These are phyloP conservation scores for Lenwebbia sp. DNA, from an alignment of 345 rosid species.

Conservation along the genomic window DNA sequence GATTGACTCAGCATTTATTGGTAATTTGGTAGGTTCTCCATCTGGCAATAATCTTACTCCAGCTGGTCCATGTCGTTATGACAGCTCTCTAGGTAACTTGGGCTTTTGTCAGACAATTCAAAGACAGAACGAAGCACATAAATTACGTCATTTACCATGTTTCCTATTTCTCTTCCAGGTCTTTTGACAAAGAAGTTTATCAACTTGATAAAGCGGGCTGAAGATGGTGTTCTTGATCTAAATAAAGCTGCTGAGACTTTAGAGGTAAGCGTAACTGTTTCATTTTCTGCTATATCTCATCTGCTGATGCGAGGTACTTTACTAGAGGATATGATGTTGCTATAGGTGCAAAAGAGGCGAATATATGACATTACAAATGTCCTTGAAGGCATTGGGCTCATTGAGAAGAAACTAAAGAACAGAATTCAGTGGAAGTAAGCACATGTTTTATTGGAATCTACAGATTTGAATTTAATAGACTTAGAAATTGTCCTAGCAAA, in stretches of 20 bases:
- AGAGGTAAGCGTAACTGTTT: conserved; percentile 39
- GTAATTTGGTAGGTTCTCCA: conserved; percentile 76
- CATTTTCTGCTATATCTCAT: not conserved
- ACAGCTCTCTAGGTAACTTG: conserved; percentile 85
- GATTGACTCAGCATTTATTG: conserved; percentile 7
- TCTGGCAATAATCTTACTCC: conserved; percentile 58
- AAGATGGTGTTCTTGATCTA: conserved; percentile 94
- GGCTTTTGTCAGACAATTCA: not conserved
- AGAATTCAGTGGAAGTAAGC: conserved; percentile 95
- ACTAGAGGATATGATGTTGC: not conserved
- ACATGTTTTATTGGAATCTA: not conserved
- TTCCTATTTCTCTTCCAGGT: conserved; percentile 26
- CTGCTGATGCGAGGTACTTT: not conserved
- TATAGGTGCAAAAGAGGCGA: conserved; percentile 95
- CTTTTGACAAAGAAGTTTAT: conserved; percentile 97
- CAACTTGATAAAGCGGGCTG: conserved; percentile 88
- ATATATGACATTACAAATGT: conserved; percentile 98
- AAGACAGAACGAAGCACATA: not conserved
- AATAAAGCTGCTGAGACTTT: conserved; percentile 93
- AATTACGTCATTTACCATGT: not conserved
- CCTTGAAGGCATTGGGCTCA: conserved; percentile 96
- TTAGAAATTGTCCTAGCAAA: not conserved
- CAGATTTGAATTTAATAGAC: not conserved
- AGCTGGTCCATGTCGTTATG: conserved; percentile 90
- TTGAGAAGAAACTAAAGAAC: conserved; percentile 94